These are phyloP conservation scores for Xerocomellus amylosporus DNA, from an alignment of 768 basidiomycete genomes.

Conservation along the genomic window DNA sequence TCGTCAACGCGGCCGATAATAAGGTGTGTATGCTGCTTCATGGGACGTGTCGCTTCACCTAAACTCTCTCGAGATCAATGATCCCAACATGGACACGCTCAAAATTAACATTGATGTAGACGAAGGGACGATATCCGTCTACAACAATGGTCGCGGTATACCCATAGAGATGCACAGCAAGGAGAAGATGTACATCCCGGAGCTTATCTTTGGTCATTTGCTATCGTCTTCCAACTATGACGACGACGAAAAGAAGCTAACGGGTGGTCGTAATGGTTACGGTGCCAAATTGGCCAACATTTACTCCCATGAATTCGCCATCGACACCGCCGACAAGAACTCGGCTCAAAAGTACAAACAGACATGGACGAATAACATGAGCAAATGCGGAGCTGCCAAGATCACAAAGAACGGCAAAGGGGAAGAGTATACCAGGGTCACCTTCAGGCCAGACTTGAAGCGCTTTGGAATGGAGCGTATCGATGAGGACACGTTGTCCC, in stretches of 20 bases:
- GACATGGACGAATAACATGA: constrained; percentile 93
- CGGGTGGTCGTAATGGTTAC: constrained; percentile 97
- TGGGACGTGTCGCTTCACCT: not conserved
- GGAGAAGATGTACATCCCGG: constrained; percentile 94
- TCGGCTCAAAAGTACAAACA: constrained; percentile 90
- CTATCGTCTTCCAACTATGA: constrained; percentile 96
- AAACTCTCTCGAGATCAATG: constrained; percentile 68
- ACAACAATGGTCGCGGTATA: constrained; percentile 95
- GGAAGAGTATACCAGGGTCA: constrained; percentile 91
- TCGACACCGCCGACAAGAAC: constrained; percentile 93
- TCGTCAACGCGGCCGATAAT: constrained; percentile 99
- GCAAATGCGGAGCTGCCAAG: constrained; percentile 80
- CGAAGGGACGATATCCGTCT: constrained; percentile 82
- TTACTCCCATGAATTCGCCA: constrained; percentile 92
- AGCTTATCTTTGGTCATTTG: constrained; percentile 95
- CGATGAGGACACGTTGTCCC: constrained; percentile 85
- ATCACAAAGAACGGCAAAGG: constrained; percentile 86
- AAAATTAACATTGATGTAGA: constrained; percentile 87
- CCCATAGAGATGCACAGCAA: constrained; percentile 93
- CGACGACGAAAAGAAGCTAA: constrained; percentile 97
- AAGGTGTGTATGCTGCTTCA: constrained; percentile 59
- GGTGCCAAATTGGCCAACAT: constrained; percentile 98
- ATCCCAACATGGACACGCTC: constrained; percentile 84
- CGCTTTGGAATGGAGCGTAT: constrained; percentile 91
- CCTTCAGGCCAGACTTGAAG: constrained; percentile 87